A percentile compares a stretch with the other conserved stretches of the same genome.
These are phyloP conservation scores for Bjerkandera adusta DNA, from an alignment of 1,284 basidiomycete genomes.

Conservation along the genomic window DNA sequence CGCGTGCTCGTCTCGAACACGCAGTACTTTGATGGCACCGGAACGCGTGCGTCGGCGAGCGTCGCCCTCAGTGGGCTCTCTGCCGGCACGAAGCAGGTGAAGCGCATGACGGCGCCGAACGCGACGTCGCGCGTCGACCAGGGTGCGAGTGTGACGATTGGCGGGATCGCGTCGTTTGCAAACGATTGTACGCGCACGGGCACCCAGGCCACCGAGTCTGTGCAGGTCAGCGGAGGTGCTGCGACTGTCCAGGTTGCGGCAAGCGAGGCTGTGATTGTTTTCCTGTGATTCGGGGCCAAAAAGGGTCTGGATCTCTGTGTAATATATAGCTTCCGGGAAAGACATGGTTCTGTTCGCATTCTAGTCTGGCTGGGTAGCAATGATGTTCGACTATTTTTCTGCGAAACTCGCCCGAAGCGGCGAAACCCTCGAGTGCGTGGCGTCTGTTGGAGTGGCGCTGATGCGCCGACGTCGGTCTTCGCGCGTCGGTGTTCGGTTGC, in stretches of 20 bases:
- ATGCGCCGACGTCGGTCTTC: too few relatives aligned
- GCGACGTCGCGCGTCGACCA: slow-evolving; percentile 34
- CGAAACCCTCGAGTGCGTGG: too few relatives aligned
- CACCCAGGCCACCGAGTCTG: slow-evolving; percentile 29
- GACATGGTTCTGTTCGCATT: too few relatives aligned
- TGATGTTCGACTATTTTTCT: too few relatives aligned
- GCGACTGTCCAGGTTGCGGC: slow-evolving; percentile 33
- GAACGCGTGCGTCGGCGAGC: slow-evolving; percentile 28
- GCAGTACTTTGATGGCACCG: slow-evolving; percentile 35
- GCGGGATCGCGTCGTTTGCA: slow-evolving; percentile 33
- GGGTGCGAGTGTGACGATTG: slow-evolving; percentile 38
- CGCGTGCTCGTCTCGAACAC: slow-evolving; percentile 39
- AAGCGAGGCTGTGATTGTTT: slow-evolving; percentile 40
- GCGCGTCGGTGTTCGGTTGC: too few relatives aligned
- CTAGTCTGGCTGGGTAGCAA: too few relatives aligned
- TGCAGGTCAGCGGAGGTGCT: slow-evolving; percentile 26
- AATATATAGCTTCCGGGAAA: not conserved
- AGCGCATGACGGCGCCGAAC: slow-evolving; percentile 36
- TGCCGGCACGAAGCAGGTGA: slow-evolving; percentile 26
- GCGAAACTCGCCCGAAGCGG: too few relatives aligned
- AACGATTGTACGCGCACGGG: slow-evolving; percentile 28
- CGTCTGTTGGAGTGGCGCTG: too few relatives aligned
- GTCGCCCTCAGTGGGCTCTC: slow-evolving; percentile 30
- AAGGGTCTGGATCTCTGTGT: not conserved
- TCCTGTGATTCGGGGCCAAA: slow-evolving; percentile 22